Conservation (phyloP, 495 filamentous ascomycete genomes). For the Geopyxis carbonaria region DNA sequence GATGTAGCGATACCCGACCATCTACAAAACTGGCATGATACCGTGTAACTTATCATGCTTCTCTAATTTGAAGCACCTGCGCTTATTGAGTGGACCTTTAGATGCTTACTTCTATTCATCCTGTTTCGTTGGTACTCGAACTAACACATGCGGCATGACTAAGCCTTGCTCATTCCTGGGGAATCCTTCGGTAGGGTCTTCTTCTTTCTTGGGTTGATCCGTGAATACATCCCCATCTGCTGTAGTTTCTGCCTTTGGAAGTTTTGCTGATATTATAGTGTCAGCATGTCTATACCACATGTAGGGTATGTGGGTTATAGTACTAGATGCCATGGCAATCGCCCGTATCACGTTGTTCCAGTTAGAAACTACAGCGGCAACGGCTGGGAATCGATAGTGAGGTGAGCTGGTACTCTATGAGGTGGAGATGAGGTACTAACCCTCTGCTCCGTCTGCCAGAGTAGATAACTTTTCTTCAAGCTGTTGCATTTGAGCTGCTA, state of each 20-base stretch:
- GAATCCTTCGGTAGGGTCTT: conserved; percentile 28
- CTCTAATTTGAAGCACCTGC: too few relatives aligned
- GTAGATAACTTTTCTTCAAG: conserved; percentile 77
- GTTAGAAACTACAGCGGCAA: conserved; percentile 80
- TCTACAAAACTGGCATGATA: too few relatives aligned
- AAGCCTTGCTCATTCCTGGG: conserved; percentile 28
- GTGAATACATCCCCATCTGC: conserved; percentile 22
- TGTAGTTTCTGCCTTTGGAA: conserved; percentile 40
- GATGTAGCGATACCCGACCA: too few relatives aligned
- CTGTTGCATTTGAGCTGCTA: conserved; percentile 81
- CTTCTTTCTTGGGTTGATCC: conserved; percentile 12
- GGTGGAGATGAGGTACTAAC: conserved; percentile 28
- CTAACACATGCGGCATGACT: conserved; percentile 58
- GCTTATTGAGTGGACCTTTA: too few relatives aligned
- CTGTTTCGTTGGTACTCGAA: conserved; percentile 59
- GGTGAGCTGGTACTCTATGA: conserved; percentile 1
- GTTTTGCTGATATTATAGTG: conserved; percentile 32
- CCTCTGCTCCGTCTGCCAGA: conserved; percentile 83
- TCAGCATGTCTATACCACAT: conserved; percentile 7
- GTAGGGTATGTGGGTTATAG: conserved; percentile 20
- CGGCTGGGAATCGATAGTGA: conserved; percentile 38
- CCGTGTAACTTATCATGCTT: too few relatives aligned
- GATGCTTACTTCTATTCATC: too few relatives aligned
- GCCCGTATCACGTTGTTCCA: conserved; percentile 91
- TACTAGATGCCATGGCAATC: conserved; percentile 92